A percentile compares a stretch with the other conserved stretches of the same genome.
Evolutionary conservation across 441 rosid species (phyloP).

Genomic region (Viola pubescens): DNA sequence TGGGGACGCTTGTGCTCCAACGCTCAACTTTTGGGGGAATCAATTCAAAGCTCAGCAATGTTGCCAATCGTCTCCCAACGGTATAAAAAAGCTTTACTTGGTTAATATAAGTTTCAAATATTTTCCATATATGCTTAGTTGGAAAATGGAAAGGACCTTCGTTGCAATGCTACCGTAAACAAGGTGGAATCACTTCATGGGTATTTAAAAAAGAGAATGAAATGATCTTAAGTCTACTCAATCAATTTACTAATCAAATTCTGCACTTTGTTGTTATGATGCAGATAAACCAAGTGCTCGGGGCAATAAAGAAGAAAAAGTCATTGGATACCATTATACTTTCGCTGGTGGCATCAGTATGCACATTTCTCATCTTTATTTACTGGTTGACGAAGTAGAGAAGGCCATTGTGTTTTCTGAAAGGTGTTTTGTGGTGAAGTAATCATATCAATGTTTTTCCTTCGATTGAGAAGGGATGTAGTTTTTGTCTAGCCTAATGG

Average conservation of each 20-base stretch:
- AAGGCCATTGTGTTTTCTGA: conserved; percentile 9
- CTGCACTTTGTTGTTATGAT: conserved; percentile 11
- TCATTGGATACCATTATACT: conserved; percentile 90
- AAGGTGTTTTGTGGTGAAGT: conserved; percentile 13
- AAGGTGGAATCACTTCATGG: background rate
- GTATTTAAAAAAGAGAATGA: background rate
- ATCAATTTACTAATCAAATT: background rate
- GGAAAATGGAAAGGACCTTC: background rate
- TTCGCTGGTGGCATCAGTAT: conserved; percentile 87
- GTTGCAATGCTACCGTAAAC: background rate
- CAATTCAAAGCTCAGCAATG: conserved; percentile 86
- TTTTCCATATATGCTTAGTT: background rate
- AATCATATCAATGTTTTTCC: background rate
- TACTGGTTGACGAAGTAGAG: conserved; percentile 85
- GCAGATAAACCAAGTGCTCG: conserved; percentile 78
- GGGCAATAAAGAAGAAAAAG: conserved; percentile 88
- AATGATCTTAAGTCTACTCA: background rate
- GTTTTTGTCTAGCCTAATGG: conserved; percentile 5
- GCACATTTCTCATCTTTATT: conserved; percentile 84
- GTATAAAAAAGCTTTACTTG: conserved; percentile 26
- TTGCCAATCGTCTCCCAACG: conserved; percentile 86
- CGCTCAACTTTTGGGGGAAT: conserved; percentile 90
- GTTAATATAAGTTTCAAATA: background rate
- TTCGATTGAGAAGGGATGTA: conserved; percentile 15
- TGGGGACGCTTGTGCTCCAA: conserved; percentile 75